Evolutionary conservation across 768 basidiomycete species (phyloP).

Genomic region (Mycena filopes): DNA sequence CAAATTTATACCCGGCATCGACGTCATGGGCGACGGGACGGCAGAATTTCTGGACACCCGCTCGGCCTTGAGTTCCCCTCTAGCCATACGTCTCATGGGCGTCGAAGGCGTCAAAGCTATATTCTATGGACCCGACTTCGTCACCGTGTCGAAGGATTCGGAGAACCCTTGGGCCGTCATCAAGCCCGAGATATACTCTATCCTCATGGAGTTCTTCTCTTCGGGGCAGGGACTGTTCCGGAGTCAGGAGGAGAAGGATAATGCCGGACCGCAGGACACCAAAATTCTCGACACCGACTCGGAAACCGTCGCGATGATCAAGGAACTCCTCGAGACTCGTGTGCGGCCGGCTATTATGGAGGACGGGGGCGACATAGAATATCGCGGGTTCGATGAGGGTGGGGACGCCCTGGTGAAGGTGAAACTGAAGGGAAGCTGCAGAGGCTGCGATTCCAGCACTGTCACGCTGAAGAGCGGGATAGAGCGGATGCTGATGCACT

Average conservation of each 20-base stretch:
- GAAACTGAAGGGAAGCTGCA: constrained; percentile 96
- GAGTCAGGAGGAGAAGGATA: constrained; percentile 80
- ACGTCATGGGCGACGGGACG: constrained; percentile 89
- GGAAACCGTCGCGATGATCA: constrained; percentile 99
- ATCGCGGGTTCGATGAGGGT: constrained; percentile 87
- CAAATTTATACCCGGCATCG: constrained; percentile 94
- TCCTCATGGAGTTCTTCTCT: constrained; percentile 97
- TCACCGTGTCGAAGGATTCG: constrained; percentile 92
- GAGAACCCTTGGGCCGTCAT: constrained; percentile 89
- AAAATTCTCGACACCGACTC: constrained; percentile 93
- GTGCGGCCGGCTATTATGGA: constrained; percentile 98
- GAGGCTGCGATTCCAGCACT: constrained; percentile 93
- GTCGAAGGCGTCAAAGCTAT: constrained; percentile 90
- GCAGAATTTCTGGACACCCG: constrained; percentile 95
- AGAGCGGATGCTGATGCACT: constrained; percentile 99
- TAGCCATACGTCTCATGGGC: constrained; percentile 95
- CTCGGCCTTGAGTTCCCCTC: constrained; percentile 87
- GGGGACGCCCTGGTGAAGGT: constrained; percentile 84
- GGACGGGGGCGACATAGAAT: constrained; percentile 98
- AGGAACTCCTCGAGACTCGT: constrained; percentile 94
- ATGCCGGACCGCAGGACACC: constrained; percentile 93
- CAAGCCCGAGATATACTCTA: constrained; percentile 97
- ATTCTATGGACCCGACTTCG: constrained; percentile 98
- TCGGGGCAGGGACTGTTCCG: constrained; percentile 90
- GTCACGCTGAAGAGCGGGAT: constrained; percentile 98